Evolutionary conservation across 164 flowering plant species (phyloP).

Genomic region (Vitis cinerea): DNA sequence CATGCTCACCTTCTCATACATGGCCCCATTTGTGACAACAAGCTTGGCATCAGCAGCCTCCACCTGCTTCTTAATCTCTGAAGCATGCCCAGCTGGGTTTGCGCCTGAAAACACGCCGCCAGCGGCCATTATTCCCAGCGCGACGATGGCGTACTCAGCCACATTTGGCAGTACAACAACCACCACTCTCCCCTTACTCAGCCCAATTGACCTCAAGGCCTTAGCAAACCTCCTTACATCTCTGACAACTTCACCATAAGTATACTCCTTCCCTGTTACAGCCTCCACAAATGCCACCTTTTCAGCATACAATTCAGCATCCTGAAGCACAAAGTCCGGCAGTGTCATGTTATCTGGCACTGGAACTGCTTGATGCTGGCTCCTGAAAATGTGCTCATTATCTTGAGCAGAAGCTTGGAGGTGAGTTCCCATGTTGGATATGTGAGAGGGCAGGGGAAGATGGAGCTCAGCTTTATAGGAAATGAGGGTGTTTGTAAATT

Average conservation of each 20-base stretch:
- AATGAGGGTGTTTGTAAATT: background rate
- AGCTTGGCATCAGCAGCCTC: slow-evolving; percentile 71
- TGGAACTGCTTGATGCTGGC: slow-evolving; percentile 55
- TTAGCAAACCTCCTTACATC: slow-evolving; percentile 67
- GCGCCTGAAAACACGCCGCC: slow-evolving; percentile 94
- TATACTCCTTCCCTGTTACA: slow-evolving; percentile 56
- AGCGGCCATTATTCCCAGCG: slow-evolving; percentile 89
- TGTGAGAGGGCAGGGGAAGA: background rate
- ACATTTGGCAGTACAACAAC: slow-evolving; percentile 85
- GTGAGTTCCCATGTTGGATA: slow-evolving; percentile 18
- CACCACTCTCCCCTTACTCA: slow-evolving; percentile 77
- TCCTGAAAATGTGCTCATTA: slow-evolving; percentile 65
- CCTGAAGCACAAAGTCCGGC: slow-evolving; percentile 83
- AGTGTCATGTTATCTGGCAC: slow-evolving; percentile 73
- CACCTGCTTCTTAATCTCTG: slow-evolving; percentile 82
- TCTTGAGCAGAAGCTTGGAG: slow-evolving; percentile 11
- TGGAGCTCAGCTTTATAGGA: background rate
- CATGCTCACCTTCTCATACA: slow-evolving; percentile 63
- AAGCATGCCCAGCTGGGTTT: slow-evolving; percentile 66
- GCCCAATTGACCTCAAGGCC: slow-evolving; percentile 77
- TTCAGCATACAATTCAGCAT: slow-evolving; percentile 57
- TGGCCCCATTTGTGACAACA: slow-evolving; percentile 59
- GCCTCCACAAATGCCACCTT: slow-evolving; percentile 90
- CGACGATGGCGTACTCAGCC: slow-evolving; percentile 74
- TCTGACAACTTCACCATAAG: slow-evolving; percentile 56